phyloP scores from a whole-genome alignment of 1,139 yeast genomes.

The Ogataea hybrid region DNA sequence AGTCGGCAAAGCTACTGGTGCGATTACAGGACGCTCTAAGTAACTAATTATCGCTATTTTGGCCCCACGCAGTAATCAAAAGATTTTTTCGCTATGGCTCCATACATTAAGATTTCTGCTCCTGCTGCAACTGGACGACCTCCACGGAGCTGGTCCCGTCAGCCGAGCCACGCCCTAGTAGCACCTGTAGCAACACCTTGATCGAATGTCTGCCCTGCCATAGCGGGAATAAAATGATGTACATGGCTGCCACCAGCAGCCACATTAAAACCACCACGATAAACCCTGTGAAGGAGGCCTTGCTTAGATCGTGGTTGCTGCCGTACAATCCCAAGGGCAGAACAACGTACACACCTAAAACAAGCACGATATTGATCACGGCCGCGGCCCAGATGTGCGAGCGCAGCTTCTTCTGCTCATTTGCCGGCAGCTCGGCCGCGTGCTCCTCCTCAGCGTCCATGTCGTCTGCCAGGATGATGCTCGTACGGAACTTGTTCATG shows the following conservation, averaged over 20 bases:
- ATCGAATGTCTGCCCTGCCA: conserved; percentile 35
- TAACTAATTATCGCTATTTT: neutral
- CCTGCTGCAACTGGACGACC: conserved; percentile 1
- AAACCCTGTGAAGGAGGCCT: conserved; percentile 8
- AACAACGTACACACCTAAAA: conserved; percentile 9
- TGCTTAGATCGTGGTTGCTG: conserved; percentile 29
- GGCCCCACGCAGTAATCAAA: too few species aligned
- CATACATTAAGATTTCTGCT: neutral
- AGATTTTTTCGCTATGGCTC: too few species aligned
- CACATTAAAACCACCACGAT: conserved; percentile 11
- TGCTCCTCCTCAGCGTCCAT: too few species aligned
- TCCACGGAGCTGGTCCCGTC: neutral
- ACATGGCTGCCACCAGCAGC: conserved; percentile 31
- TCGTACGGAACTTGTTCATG: too few species aligned
- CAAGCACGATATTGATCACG: conserved; percentile 6
- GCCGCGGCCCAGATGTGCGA: too few species aligned
- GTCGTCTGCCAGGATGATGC: too few species aligned
- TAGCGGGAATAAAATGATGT: conserved; percentile 36
- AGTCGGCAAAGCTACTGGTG: conserved; percentile 22
- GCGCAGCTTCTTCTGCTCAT: too few species aligned
- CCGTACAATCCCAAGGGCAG: conserved; percentile 11
- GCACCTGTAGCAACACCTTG: neutral
- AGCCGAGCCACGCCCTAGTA: conserved; percentile 1
- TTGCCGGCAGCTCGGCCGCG: too few species aligned
- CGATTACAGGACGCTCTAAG: conserved; percentile 14